Percentiles rank a stretch among this genome's conserved stretches.
Evolutionary conservation across 2,329 filamentous ascomycete species (phyloP).

Genomic region (Penicillium sp.): DNA sequence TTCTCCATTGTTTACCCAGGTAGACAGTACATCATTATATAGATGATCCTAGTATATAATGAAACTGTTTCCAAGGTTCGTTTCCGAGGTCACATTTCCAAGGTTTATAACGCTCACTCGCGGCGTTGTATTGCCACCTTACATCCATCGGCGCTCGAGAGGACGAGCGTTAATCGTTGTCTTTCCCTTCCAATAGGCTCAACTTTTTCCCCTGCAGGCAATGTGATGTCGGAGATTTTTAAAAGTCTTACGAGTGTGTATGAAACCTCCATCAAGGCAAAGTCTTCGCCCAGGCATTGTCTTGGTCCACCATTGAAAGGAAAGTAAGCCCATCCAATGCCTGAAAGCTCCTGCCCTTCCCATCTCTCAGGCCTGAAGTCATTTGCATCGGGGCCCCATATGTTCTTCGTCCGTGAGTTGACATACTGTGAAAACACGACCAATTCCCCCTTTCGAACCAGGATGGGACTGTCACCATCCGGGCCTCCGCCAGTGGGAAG

Average conservation of each 20-base stretch:
- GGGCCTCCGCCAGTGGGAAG: constrained; percentile 53
- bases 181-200: constrained; percentile 20
- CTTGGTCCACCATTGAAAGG: constrained; percentile 29
- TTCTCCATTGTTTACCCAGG: no score
- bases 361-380: constrained; percentile 23
- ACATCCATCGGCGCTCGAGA: constrained; percentile 23
- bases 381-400: constrained; percentile 21
- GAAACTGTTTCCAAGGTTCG: no score
- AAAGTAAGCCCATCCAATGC: constrained; percentile 26
- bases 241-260: constrained; percentile 21
- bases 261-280: constrained; percentile 21
- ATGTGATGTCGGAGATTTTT: background rate
- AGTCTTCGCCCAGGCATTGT: constrained; percentile 26
- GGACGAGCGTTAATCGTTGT: constrained; percentile 21
- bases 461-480: constrained; percentile 36
- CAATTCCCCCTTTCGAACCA: constrained; percentile 23
- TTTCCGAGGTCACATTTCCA: no score
- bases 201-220: constrained; percentile 16
- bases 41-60: no score
- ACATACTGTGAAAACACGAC: constrained; percentile 25
- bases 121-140: constrained; percentile 12
- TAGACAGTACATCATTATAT: no score
- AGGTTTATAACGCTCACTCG: background rate
- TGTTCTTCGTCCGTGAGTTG: constrained; percentile 43
- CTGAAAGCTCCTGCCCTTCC: constrained; percentile 22